Conservation (phyloP, 768 basidiomycete species). For the Lenzites betulinus region DNA sequence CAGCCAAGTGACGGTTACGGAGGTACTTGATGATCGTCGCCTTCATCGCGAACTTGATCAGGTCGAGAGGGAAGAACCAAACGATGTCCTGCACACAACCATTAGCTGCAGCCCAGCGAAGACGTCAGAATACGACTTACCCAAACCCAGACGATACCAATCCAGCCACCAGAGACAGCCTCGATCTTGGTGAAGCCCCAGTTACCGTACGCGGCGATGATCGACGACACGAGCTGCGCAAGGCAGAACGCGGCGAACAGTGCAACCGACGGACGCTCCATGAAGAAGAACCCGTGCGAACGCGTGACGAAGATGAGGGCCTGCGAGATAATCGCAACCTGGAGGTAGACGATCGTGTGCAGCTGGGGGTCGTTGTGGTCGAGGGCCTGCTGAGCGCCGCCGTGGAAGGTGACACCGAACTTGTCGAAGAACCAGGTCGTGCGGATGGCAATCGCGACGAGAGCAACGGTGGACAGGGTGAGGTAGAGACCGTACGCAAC, state of each 20-base stretch:
- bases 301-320: conserved; percentile 96
- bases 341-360: conserved; percentile 91
- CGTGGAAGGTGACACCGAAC: conserved; percentile 69
- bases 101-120: conserved; percentile 15
- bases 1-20: conserved; percentile 60
- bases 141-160: conserved; percentile 97
- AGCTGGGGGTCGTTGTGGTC: conserved; percentile 68
- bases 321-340: conserved; percentile 99
- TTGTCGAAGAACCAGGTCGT: conserved; percentile 88
- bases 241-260: conserved; percentile 89
- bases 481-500: conserved; percentile 95
- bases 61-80: conserved; percentile 95
- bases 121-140: conserved; percentile 48
- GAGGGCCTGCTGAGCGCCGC: conserved; percentile 31
- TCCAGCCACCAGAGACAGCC: conserved; percentile 88
- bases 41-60: conserved; percentile 97
- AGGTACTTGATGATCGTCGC: conserved; percentile 85
- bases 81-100: conserved; percentile 70
- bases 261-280: conserved; percentile 90
- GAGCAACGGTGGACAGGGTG: conserved; percentile 81
- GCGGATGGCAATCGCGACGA: conserved; percentile 83
- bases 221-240: conserved; percentile 92
- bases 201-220: conserved; percentile 92
- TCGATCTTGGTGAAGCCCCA: conserved; percentile 92
- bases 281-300: conserved; percentile 94